Conservation (phyloP, 2,329 filamentous ascomycete genomes). For the Ophiostoma tasmaniense region DNA sequence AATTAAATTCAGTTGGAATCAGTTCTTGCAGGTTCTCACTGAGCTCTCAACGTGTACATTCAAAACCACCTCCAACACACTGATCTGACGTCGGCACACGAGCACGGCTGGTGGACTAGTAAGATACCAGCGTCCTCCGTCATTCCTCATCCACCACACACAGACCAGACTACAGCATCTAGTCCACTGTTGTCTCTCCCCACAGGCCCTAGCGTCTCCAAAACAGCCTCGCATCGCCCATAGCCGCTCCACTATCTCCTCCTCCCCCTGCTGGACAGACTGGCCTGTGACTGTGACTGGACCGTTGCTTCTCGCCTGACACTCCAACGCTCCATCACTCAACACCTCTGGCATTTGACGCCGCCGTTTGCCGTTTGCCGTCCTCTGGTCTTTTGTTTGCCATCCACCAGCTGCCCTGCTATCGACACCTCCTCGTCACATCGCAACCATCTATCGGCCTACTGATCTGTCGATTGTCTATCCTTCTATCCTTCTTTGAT, state of each 20-base stretch:
- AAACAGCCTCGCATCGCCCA: slow-evolving; percentile 2
- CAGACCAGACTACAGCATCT: background rate
- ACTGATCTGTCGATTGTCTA: background rate
- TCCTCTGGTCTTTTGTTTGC: background rate
- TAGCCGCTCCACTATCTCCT: background rate
- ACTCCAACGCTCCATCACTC: background rate
- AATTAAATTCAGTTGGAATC: background rate
- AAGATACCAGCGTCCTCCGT: background rate
- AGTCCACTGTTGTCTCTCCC: background rate
- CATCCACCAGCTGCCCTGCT: background rate
- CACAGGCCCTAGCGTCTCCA: slow-evolving; percentile 3
- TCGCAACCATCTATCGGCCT: background rate
- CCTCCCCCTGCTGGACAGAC: background rate
- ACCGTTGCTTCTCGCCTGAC: background rate
- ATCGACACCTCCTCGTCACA: background rate
- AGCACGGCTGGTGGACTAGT: background rate
- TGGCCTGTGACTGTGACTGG: background rate
- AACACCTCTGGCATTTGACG: background rate
- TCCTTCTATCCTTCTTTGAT: background rate
- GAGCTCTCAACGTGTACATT: background rate
- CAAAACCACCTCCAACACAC: background rate
- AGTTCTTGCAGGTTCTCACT: background rate
- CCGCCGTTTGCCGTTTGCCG: background rate
- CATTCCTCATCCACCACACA: background rate
- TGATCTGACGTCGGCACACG: background rate